phyloP scores from a whole-genome alignment of 768 basidiomycete species.

The Phlebiopsis gigantea region DNA sequence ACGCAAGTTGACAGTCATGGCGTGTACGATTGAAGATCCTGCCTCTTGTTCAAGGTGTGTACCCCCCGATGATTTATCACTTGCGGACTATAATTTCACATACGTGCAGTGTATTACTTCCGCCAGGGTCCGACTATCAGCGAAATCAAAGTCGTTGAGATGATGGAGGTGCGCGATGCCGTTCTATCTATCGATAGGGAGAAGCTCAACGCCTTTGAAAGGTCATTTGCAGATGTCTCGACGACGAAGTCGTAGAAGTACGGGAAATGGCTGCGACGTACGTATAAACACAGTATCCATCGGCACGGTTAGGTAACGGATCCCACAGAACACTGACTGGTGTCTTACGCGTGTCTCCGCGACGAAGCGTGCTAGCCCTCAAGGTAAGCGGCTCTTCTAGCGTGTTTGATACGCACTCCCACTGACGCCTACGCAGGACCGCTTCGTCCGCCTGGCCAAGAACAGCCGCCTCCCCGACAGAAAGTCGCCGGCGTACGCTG shows the following conservation, averaged over 20 bases:
- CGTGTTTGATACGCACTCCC: neutral
- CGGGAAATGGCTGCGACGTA: constrained; percentile 85
- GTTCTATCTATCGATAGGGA: neutral
- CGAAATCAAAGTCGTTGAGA: constrained; percentile 70
- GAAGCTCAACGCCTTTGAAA: constrained; percentile 21
- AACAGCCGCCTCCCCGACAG: constrained; percentile 62
- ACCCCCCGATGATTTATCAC: neutral
- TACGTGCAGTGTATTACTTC: constrained; percentile 70
- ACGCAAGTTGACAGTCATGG: constrained; percentile 60
- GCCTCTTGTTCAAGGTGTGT: constrained; percentile 70
- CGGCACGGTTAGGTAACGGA: neutral
- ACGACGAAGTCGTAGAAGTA: constrained; percentile 87
- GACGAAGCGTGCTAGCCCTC: constrained; percentile 67
- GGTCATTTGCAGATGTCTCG: constrained; percentile 76
- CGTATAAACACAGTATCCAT: constrained; percentile 20
- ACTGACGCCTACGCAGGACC: constrained; percentile 41
- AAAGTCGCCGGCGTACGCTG: constrained; percentile 60
- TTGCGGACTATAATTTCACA: neutral
- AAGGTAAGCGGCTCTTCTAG: constrained; percentile 28
- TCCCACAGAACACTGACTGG: constrained; percentile 65
- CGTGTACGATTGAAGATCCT: constrained; percentile 80
- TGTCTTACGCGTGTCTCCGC: constrained; percentile 75
- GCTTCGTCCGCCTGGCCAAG: constrained; percentile 72
- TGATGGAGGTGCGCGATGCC: constrained; percentile 57
- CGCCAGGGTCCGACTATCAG: constrained; percentile 78